Evolutionary conservation across 1,284 basidiomycete species (phyloP), one percentile per base, ranked within the genome.

Genomic region (Wallemia hederae): DNA sequence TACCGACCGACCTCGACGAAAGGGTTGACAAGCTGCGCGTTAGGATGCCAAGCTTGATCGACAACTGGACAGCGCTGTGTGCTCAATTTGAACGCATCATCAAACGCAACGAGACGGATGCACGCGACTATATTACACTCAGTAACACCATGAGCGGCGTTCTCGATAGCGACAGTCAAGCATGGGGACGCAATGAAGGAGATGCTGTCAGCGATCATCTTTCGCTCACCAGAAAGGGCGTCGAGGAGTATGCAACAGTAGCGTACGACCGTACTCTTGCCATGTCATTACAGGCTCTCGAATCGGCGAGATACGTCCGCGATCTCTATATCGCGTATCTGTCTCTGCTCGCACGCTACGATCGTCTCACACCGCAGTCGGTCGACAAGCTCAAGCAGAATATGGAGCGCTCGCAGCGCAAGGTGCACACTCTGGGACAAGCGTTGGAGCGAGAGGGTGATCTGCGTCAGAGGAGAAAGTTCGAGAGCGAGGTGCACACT

Each of bases 1-100:
- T 94, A 62, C 90, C 90, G 1, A 80, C 82, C 62, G 88, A 94
- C 70, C 74, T 94, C 5, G 87, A 91, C 63, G 82, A 88, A 58
- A 90, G 89, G 69, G 77, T 94, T 58, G 74, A 75, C 39, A 49
- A 49, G n/a, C n/a, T 91, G 19, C 80, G 84, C 27, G 74, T 75
- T 56, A 82, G 80, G 68, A 72, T 94, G 24, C 77, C 74, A 55
- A 74, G 78, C 2, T 72, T 92, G 56, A 83, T 94, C 61, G 85
- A 90, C 64, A 81, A 88, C 67, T 89, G 87, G 83, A 87, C 89
- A 67, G 80, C 85, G 66, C 83, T 94, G 68, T 85, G 82, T 68
- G 73, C 33, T 15, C 29, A 61, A 26, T 60, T 61, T n/a, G 62
- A 63, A 15, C 62, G 62, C 5, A 34, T 61, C 28, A 27, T 60